phyloP scores from a whole-genome alignment of 805 yeast genomes.

The Metschnikowia similis region DNA sequence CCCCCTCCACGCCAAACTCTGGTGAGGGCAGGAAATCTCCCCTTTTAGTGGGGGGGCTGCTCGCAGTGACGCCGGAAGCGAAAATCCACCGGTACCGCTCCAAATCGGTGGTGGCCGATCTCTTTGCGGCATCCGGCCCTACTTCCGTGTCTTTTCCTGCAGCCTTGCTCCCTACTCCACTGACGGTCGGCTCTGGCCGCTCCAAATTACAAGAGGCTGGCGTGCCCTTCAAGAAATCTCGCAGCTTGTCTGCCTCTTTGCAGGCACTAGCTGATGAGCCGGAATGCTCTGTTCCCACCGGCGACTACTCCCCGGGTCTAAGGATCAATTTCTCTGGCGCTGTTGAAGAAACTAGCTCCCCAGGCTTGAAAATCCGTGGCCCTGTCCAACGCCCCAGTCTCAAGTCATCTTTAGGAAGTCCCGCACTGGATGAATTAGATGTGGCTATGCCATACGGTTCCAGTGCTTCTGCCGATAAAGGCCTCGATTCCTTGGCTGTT shows the following conservation, averaged over 20 bases:
- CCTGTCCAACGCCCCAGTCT: too few relatives aligned
- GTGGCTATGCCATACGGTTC: neutral
- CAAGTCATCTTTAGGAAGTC: neutral
- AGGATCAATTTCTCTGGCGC: neutral
- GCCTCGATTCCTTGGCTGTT: neutral
- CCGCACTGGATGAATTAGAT: neutral
- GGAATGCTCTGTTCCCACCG: neutral
- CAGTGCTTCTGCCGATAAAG: neutral
- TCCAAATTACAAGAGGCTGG: slow-evolving; percentile 1
- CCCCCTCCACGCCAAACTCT: neutral
- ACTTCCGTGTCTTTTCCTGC: neutral
- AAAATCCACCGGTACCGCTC: neutral
- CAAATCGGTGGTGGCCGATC: neutral
- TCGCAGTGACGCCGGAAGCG: neutral
- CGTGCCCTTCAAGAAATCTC: neutral
- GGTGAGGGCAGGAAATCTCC: neutral
- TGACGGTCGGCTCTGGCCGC: slow-evolving; percentile 16
- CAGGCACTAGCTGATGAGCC: slow-evolving; percentile 1
- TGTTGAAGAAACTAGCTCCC: neutral
- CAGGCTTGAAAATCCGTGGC: neutral
- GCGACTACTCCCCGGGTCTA: slow-evolving; percentile 1
- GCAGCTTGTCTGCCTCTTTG: neutral
- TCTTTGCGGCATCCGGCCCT: neutral
- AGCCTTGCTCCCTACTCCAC: slow-evolving; percentile 14
- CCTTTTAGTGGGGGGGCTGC: neutral